A percentile compares a stretch with the other conserved stretches of the same genome.
Conservation (phyloP, 805 yeast species). For the Lachancea kluyveri region DNA sequence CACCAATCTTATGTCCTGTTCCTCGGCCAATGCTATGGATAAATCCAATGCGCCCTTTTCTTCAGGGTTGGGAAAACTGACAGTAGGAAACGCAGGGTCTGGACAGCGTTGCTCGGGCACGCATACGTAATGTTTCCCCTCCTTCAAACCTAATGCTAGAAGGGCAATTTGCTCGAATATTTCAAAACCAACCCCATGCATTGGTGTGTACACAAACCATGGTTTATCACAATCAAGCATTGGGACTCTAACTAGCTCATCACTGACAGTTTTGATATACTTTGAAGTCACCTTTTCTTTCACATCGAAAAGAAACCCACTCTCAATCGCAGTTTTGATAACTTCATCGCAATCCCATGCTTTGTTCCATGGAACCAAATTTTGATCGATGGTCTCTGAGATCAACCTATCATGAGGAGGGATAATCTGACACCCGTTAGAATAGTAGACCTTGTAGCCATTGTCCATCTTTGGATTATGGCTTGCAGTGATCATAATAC, state of each 20-base stretch:
- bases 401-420: conserved; percentile 83
- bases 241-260: conserved; percentile 29
- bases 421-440: conserved; percentile 91
- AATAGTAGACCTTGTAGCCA: conserved; percentile 92
- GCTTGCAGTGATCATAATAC: conserved; percentile 91
- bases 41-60: conserved; percentile 83
- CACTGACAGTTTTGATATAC: conserved; percentile 35
- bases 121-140: conserved; percentile 29
- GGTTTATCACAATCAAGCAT: conserved; percentile 13
- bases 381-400: conserved; percentile 53
- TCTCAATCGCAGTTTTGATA: conserved; percentile 24
- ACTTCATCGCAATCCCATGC: conserved; percentile 44
- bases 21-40: conserved; percentile 60
- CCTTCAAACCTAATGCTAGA: conserved; percentile 33
- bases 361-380: conserved; percentile 52
- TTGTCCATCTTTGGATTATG: conserved; percentile 83
- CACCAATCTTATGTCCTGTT: conserved; percentile 43
- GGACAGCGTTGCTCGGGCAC: conserved; percentile 67
- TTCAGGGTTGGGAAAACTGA: conserved; percentile 90
- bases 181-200: conserved; percentile 90
- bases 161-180: conserved; percentile 37
- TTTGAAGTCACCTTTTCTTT: conserved; percentile 36
- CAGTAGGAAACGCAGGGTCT: conserved; percentile 83
- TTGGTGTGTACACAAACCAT: conserved; percentile 78
- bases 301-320: conserved; percentile 32